Evolutionary conservation across 192 early-diverging fungal species (phyloP).

Genomic region (Gonapodya sp.): DNA sequence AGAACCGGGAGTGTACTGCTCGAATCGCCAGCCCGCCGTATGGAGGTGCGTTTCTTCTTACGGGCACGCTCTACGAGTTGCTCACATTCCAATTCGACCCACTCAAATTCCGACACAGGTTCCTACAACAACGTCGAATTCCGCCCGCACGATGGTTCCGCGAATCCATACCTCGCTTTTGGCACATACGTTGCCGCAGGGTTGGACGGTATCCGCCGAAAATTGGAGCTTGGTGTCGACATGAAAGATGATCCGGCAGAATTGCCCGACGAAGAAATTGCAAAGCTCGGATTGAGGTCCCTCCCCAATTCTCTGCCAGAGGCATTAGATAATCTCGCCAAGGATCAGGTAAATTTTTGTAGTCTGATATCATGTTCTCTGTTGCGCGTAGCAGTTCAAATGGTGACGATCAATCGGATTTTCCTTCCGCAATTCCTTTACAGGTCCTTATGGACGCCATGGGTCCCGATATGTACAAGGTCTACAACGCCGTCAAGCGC

Average conservation of each 20-base stretch:
- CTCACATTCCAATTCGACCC: not conserved
- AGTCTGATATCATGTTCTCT: no score
- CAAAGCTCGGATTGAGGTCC: not conserved
- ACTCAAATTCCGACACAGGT: not conserved
- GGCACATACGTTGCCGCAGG: not conserved
- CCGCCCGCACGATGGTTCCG: not conserved
- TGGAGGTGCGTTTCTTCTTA: not conserved
- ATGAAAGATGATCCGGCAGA: not conserved
- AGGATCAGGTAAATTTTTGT: not conserved
- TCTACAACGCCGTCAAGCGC: not conserved
- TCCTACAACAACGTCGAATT: slow-evolving; percentile 6
- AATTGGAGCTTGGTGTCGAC: not conserved
- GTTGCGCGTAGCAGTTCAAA: no score
- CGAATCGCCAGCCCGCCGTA: slow-evolving; percentile 1
- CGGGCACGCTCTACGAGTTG: not conserved
- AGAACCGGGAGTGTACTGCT: not conserved
- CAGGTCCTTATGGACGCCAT: not conserved
- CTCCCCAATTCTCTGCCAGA: not conserved
- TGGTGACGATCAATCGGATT: no score
- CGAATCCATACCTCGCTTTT: slow-evolving; percentile 2
- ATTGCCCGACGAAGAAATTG: not conserved
- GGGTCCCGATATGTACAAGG: not conserved
- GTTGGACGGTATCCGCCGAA: not conserved
- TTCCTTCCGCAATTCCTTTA: no score
- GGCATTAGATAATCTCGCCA: not conserved